phyloP scores from a whole-genome alignment of 768 basidiomycete species.

The Leccinum disarticulatum region DNA sequence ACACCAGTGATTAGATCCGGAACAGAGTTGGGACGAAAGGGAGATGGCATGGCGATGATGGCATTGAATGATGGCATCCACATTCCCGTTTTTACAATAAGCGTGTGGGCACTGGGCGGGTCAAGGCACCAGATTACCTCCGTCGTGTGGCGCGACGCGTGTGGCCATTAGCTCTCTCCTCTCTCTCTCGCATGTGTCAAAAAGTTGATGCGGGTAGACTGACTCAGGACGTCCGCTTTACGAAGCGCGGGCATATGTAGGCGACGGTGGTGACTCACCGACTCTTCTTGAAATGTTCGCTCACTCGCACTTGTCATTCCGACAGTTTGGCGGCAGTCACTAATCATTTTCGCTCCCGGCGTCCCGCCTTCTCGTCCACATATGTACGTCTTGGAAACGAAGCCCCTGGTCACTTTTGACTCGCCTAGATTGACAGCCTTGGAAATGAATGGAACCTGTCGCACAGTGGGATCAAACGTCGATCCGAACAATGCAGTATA shows the following conservation, averaged over 20 bases:
- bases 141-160: background rate
- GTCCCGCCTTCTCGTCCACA: conserved; percentile 1
- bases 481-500: conserved; percentile 16
- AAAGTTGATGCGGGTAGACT: background rate
- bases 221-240: background rate
- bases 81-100: too few relatives aligned
- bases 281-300: background rate
- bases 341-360: background rate
- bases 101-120: background rate
- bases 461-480: conserved; percentile 4
- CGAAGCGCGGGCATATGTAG: background rate
- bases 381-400: background rate
- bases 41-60: background rate
- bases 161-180: too few relatives aligned
- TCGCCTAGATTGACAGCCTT: conserved; percentile 1
- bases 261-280: background rate
- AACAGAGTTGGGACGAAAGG: background rate
- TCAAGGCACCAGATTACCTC: background rate
- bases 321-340: background rate
- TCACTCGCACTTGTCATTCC: background rate
- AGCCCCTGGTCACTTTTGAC: background rate
- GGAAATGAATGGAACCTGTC: conserved; percentile 7
- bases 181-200: background rate
- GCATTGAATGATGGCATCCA: background rate
- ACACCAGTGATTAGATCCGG: background rate